A percentile compares a stretch with the other conserved stretches of the same genome.
These are phyloP conservation scores for Rhizopus sp. DNA, from an alignment of 371 early-diverging fungal genomes.

Conservation along the genomic window DNA sequence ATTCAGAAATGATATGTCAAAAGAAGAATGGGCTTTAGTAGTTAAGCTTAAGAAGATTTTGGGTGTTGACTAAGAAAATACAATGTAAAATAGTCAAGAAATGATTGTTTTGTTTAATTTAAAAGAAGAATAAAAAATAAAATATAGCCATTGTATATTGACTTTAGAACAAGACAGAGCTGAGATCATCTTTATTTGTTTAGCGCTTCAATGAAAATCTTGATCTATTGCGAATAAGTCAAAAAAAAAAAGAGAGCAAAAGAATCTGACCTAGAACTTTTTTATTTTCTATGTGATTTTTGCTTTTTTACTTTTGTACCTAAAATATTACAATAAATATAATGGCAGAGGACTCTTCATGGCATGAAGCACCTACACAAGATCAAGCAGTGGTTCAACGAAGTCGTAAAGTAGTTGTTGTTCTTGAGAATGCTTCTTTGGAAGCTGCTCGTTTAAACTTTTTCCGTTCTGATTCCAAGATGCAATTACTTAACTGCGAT, in stretches of 20 bases:
- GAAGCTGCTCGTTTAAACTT: slow-evolving; percentile 90
- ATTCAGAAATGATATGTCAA: slow-evolving; percentile 93
- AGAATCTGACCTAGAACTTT: no score
- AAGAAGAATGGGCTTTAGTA: slow-evolving; percentile 93
- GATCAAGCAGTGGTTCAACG: slow-evolving; percentile 20
- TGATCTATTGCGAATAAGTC: no score
- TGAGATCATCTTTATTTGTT: no score
- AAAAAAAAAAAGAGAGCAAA: no score
- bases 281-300: no score
- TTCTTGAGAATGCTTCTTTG: slow-evolving; percentile 87
- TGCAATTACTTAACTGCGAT: slow-evolving; percentile 95
- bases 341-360: slow-evolving; percentile 32
- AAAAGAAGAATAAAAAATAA: slow-evolving; percentile 3
- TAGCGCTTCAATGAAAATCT: no score
- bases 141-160: no score
- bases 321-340: background rate
- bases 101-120: background rate
- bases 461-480: slow-evolving; percentile 75
- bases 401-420: slow-evolving; percentile 78
- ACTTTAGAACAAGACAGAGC: no score
- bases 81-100: slow-evolving; percentile 1
- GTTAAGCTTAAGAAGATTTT: slow-evolving; percentile 80
- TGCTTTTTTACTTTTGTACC: no score
- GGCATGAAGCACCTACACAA: slow-evolving; percentile 32
- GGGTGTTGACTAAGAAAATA: slow-evolving; percentile 40